Conservation (phyloP, 1,139 yeast species). For the Blastobotrys illinoisensis region DNA sequence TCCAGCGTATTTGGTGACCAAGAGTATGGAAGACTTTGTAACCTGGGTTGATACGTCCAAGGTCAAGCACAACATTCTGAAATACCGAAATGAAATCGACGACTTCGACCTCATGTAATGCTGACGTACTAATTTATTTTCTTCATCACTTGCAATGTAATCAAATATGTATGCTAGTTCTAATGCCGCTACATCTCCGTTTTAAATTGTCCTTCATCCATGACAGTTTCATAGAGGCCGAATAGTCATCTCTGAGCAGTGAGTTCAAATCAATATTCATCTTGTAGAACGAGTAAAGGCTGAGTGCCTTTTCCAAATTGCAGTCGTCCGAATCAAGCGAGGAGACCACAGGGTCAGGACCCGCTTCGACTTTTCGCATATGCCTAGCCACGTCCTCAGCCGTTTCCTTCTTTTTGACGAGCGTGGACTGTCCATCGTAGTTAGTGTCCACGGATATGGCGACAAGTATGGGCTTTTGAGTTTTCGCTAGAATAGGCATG, state of each 20-base stretch:
- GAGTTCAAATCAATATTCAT: background rate
- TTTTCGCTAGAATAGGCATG: conserved; percentile 6
- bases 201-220: background rate
- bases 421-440: background rate
- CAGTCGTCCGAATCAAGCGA: background rate
- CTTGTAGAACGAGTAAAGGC: background rate
- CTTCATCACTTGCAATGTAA: conserved; percentile 3
- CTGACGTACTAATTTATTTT: conserved; percentile 1
- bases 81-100: conserved; percentile 64
- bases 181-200: background rate
- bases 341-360: background rate
- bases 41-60: conserved; percentile 97
- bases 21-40: conserved; percentile 86
- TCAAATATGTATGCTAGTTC: background rate
- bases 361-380: background rate
- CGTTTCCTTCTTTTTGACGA: background rate
- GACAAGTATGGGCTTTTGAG: conserved; percentile 3
- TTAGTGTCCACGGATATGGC: background rate
- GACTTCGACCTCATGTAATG: conserved; percentile 36
- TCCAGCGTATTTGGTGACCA: conserved; percentile 88
- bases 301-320: background rate
- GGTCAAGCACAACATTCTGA: conserved; percentile 83
- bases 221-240: background rate
- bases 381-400: background rate
- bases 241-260: background rate